phyloP scores from a whole-genome alignment of 2,329 filamentous ascomycete genomes.

The Neonectria magnoliae region DNA sequence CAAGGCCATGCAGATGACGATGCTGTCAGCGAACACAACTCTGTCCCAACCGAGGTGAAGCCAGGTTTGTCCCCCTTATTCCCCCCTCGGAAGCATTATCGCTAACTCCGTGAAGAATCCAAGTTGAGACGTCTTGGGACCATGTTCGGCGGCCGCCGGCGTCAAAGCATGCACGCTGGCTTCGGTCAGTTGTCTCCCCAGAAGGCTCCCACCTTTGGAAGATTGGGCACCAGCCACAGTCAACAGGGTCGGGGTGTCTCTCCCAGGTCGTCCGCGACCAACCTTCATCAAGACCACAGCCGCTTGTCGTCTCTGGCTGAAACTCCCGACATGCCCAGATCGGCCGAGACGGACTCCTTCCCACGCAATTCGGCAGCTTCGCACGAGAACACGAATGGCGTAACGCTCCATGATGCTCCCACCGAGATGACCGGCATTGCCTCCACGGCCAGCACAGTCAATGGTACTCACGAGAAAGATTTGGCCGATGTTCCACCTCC shows the following conservation, averaged over 20 bases:
- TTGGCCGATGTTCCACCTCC: slow-evolving; percentile 63
- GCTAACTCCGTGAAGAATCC: slow-evolving; percentile 55
- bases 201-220: slow-evolving; percentile 67
- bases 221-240: slow-evolving; percentile 70
- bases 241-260: slow-evolving; percentile 59
- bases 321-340: slow-evolving; percentile 56
- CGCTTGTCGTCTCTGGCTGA: slow-evolving; percentile 68
- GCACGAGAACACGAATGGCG: slow-evolving; percentile 59
- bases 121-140: slow-evolving; percentile 73
- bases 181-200: slow-evolving; percentile 66
- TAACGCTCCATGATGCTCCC: slow-evolving; percentile 46
- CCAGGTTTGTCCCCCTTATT: slow-evolving; percentile 44
- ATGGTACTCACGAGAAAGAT: slow-evolving; percentile 59
- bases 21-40: slow-evolving; percentile 55
- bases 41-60: slow-evolving; percentile 46
- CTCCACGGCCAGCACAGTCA: slow-evolving; percentile 51
- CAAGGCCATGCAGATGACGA: slow-evolving; percentile 39
- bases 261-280: slow-evolving; percentile 67
- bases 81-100: neutral
- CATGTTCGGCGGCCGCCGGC: slow-evolving; percentile 69
- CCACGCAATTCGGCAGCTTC: slow-evolving; percentile 32
- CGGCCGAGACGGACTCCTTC: slow-evolving; percentile 42
- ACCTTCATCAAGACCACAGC: slow-evolving; percentile 63
- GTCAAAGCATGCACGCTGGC: slow-evolving; percentile 73
- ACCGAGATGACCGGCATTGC: slow-evolving; percentile 44